Conservation (phyloP, 2,329 filamentous ascomycete genomes). For the Fonsecaea pugnacius region DNA sequence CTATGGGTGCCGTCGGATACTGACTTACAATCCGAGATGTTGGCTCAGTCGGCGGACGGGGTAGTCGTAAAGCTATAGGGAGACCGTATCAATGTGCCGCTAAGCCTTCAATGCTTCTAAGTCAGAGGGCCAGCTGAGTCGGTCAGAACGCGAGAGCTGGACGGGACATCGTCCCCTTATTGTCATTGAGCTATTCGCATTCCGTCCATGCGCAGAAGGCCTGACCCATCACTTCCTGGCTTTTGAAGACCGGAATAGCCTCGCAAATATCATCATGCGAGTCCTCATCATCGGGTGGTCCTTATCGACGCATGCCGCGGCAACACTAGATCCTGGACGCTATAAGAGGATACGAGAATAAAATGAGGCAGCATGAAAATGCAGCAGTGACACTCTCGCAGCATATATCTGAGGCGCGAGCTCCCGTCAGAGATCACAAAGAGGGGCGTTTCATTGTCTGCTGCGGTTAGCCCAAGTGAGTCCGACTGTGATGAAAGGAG, state of each 20-base stretch:
- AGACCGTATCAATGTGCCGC: too few relatives aligned
- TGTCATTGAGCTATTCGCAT: too few relatives aligned
- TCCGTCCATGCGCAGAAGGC: too few relatives aligned
- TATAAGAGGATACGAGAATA: conserved; percentile 1
- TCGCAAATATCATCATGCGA: conserved; percentile 2
- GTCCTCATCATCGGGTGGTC: conserved; percentile 42
- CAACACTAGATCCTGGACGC: conserved; percentile 4
- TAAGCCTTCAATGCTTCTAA: too few relatives aligned
- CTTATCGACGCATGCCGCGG: conserved; percentile 6
- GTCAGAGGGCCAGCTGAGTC: too few relatives aligned
- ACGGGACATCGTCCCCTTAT: too few relatives aligned
- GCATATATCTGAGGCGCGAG: conserved; percentile 16
- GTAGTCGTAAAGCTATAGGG: too few relatives aligned
- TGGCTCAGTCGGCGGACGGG: too few relatives aligned
- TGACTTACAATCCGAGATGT: too few relatives aligned
- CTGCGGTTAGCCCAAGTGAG: conserved; percentile 11
- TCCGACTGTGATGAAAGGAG: conserved; percentile 13
- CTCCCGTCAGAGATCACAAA: not conserved
- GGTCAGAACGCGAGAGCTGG: too few relatives aligned
- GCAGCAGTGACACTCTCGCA: conserved; percentile 14
- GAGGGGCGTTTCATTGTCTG: conserved; percentile 15
- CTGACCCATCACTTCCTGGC: too few relatives aligned
- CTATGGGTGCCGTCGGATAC: too few relatives aligned
- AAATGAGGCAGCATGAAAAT: conserved; percentile 18
- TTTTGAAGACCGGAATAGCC: not conserved